Base-by-base conservation (phyloP, 306 rosid genomes). In the Begonia peltatifolia region DNA sequence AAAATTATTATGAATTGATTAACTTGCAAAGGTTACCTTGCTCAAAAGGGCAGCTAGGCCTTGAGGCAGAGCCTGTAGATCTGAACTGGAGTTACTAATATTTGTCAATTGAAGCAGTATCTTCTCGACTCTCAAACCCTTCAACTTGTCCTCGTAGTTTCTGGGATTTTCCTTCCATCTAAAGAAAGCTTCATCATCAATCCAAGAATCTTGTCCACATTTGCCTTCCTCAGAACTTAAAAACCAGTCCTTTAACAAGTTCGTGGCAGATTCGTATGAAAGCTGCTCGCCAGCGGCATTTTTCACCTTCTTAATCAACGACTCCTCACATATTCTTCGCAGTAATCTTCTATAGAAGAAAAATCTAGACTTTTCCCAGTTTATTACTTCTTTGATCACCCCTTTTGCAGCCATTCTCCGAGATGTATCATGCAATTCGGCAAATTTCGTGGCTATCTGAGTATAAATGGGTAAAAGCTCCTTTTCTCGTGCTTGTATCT, bases 351-450 rank as follows among this genome's bases (percentile, higher is more conserved):
- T 62, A 60, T 83, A 79, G 76, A 90, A 86, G 79, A 80, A 89
- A 23, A 80, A 57, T 11, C 99, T 93, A 12, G 88, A 83, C 60
- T 68, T 79, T 14, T 68, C 47, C 99, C 99, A 90, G 59, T 74
- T 87, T 64, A 90, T 65, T 60, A 90, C 99, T 75, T 81, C 80
- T 78, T 68, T 79, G 42, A 90, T 73, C 16, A 80, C 94, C 12
- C 95, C 95, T 75, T 90, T 90, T 41, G 94, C 92, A 22, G 87
- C 92, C 99, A 90, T 90, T 71, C 95, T 78, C 54, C 80, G 78
- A 65, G 99, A 86, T 25, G 99, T 86, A 63, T 86, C 99, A 46
- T 90, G 99, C 46, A 90, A 76, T 56, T 90, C 99, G 6, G 99
- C 95, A 68, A 86, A 90, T 46, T 71, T 87, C 55, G 95, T 90